Conservation (phyloP, 2,329 filamentous ascomycete species). For the Trichoderma aggressivum region DNA sequence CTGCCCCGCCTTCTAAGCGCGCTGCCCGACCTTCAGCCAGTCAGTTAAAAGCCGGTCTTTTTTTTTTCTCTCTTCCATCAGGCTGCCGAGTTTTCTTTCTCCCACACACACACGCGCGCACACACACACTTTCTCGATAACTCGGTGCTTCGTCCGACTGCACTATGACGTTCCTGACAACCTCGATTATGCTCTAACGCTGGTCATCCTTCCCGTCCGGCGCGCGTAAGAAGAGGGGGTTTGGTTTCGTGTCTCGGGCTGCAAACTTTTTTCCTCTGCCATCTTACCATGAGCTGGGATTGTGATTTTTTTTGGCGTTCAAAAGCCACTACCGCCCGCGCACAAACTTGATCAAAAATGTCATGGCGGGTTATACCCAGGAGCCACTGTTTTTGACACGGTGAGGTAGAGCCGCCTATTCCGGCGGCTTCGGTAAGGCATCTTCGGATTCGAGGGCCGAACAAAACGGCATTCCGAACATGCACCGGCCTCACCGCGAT, state of each 20-base stretch:
- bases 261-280: background rate
- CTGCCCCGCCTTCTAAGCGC: slow-evolving; percentile 10
- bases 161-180: slow-evolving; percentile 8
- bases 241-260: background rate
- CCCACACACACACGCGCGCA: background rate
- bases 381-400: background rate
- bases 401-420: background rate
- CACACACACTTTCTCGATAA: background rate
- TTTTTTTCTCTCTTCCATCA: background rate
- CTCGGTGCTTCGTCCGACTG: background rate
- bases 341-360: background rate
- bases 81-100: background rate
- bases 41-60: background rate
- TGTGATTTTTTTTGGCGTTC: background rate
- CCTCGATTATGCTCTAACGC: background rate
- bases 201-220: slow-evolving; percentile 7
- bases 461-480: background rate
- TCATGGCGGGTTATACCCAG: background rate
- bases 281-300: background rate
- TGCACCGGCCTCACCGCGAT: background rate
- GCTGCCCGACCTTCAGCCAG: slow-evolving; percentile 5
- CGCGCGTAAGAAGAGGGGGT: background rate
- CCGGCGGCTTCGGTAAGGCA: slow-evolving; percentile 2
- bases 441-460: background rate
- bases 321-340: background rate